A percentile compares a stretch with the other conserved stretches of the same genome.
phyloP scores from a whole-genome alignment of 2,329 filamentous ascomycete genomes.

The Apiospora phragmitis region DNA sequence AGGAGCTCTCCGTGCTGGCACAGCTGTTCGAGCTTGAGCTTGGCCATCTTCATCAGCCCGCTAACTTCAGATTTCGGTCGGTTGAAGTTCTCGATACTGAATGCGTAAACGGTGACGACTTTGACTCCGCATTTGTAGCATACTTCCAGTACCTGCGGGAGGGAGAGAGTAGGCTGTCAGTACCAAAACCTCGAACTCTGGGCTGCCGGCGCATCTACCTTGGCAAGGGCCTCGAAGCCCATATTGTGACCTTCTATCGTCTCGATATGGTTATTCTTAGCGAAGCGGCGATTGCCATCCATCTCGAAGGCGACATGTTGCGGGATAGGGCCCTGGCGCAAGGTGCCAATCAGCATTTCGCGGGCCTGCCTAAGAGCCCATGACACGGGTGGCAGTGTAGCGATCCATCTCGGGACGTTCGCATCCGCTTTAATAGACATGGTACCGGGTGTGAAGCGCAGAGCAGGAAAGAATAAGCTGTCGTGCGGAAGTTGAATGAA shows the following conservation, averaged over 20 bases:
- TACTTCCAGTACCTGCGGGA: constrained; percentile 78
- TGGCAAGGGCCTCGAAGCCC: constrained; percentile 91
- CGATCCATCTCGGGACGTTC: constrained; percentile 63
- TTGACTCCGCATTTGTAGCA: constrained; percentile 98
- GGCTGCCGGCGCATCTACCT: constrained; percentile 51
- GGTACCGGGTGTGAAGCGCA: constrained; percentile 3
- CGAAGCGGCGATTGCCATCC: constrained; percentile 96
- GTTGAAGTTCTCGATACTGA: constrained; percentile 99
- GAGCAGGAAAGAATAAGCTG: background rate
- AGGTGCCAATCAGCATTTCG: constrained; percentile 82
- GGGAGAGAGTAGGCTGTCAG: background rate
- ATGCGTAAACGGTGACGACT: constrained; percentile 96
- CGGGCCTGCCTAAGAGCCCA: constrained; percentile 79
- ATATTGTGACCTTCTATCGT: constrained; percentile 94
- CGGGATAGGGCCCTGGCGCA: constrained; percentile 88
- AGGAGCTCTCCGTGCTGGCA: constrained; percentile 91
- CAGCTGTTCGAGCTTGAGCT: constrained; percentile 89
- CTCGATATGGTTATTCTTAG: constrained; percentile 86
- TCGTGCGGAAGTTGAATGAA: background rate
- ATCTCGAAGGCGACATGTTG: constrained; percentile 99
- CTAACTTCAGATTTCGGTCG: constrained; percentile 95
- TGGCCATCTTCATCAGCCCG: constrained; percentile 95
- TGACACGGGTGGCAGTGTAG: constrained; percentile 88
- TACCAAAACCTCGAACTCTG: background rate
- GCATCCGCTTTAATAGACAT: constrained; percentile 10